Evolutionary conservation across 1,284 basidiomycete genomes (phyloP), one percentile per base, ranked within the genome.

Genomic region (Pyrrhoderma noxium): DNA sequence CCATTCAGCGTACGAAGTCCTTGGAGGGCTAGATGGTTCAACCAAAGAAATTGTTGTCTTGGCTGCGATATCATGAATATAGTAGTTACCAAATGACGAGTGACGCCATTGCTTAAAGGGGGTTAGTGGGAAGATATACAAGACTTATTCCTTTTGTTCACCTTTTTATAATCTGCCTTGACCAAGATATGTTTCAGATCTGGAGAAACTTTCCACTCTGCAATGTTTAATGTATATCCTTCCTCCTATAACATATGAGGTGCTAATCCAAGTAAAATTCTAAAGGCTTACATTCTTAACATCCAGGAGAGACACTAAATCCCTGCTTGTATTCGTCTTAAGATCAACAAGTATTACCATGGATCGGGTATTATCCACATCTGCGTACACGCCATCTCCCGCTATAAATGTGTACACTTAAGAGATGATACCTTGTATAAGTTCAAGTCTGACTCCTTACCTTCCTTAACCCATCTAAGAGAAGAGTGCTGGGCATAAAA

Each of bases 311-410:
- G 74, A 66, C 27, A 91, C 77, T 36, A 93, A 68, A 34, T 74
- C 69, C n/a, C 66, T 74, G 0, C 84, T 85, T 3, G 70, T 72
- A 58, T 89, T 88, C n/a, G 73, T 80, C 69, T 83, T 82, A 14
- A 93, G 72, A 59, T 93, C 84, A 3, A 88, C 80, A 3, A 96
- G 76, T 38, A 80, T 72, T 62, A 96, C 89, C 49, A 74, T 73
- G 11, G 77, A 79, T 22, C 77, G 69, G 14, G n/a, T 8, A 1
- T 14, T 22, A 40, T 78, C 69, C 23, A 70, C 65, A 3, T 79
- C 74, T 1, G 88, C 89, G 67, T 85, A 95, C 0, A 94, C 89
- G 1, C 93, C 94, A 64, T 97, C 93, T 2, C 88, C 89, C 56
- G 91, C 91, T 89, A 60, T n/a, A 41, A 14, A 31, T n/a, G n/a